A percentile compares a stretch with the other conserved stretches of the same genome.
phyloP scores from a whole-genome alignment of 345 rosid genomes.

The Euphorbia lathyris region DNA sequence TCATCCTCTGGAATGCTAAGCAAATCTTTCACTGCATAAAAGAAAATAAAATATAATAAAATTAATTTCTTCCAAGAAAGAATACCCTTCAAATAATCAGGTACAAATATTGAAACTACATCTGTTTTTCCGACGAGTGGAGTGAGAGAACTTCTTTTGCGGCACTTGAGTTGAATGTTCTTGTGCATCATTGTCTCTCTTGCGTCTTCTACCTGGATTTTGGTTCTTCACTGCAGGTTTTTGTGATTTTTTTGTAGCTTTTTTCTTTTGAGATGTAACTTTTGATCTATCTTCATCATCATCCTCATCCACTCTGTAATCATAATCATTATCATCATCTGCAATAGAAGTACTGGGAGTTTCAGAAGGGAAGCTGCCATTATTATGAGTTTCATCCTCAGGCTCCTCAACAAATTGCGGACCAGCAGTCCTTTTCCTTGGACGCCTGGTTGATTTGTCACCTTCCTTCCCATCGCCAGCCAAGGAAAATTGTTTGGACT shows the following conservation, averaged over 20 bases:
- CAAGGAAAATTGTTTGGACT: constrained; percentile 18
- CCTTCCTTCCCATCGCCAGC: constrained; percentile 19
- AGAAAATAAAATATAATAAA: constrained; percentile 7
- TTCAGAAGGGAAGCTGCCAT: constrained; percentile 23
- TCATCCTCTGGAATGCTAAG: constrained; percentile 75
- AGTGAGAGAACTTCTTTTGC: constrained; percentile 65
- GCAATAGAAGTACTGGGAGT: constrained; percentile 22
- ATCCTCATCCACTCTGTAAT: constrained; percentile 8
- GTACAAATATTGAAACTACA: constrained; percentile 25
- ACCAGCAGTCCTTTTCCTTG: constrained; percentile 27
- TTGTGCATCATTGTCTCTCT: too few relatives aligned
- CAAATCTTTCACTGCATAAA: constrained; percentile 52
- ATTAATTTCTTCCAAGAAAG: background rate
- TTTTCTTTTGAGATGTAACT: constrained; percentile 29
- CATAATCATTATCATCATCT: constrained; percentile 26
- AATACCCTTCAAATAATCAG: background rate
- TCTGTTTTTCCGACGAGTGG: constrained; percentile 62
- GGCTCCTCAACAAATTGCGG: constrained; percentile 34
- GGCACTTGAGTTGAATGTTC: constrained; percentile 39
- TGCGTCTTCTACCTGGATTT: too few relatives aligned
- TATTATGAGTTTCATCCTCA: constrained; percentile 34
- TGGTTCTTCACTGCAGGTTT: constrained; percentile 15
- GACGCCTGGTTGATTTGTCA: constrained; percentile 33
- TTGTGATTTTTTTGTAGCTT: constrained; percentile 34
- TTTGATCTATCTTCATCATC: constrained; percentile 14